phyloP scores from a whole-genome alignment of 176 grass and related monocot species.

The Cenchrus americanus region DNA sequence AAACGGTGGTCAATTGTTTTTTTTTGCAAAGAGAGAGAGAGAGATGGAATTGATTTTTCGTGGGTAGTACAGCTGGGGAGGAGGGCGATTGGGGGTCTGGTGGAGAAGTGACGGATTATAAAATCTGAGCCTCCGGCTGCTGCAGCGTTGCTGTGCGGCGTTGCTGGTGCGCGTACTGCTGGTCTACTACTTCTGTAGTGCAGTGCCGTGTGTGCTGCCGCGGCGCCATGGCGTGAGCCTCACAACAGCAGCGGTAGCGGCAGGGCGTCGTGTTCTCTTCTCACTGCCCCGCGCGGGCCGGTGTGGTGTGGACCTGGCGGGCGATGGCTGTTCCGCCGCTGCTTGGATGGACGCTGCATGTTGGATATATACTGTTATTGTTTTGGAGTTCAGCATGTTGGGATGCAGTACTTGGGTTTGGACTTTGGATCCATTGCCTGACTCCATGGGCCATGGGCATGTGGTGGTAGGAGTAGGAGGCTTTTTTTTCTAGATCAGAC shows the following conservation, averaged over 20 bases:
- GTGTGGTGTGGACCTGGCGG: conserved; percentile 25
- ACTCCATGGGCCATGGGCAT: not conserved
- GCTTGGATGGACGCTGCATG: not conserved
- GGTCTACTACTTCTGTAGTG: too few species aligned
- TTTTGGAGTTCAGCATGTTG: conserved; percentile 10
- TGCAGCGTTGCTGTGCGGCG: not conserved
- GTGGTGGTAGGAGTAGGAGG: not conserved
- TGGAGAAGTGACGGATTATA: conserved; percentile 41
- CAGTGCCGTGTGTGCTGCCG: not conserved
- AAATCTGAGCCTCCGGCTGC: not conserved
- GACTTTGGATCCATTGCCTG: conserved; percentile 23
- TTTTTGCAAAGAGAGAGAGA: conserved; percentile 11
- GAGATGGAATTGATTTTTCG: conserved; percentile 4
- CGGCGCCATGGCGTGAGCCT: conserved; percentile 31
- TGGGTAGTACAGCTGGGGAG: conserved; percentile 14
- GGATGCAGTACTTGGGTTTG: conserved; percentile 17
- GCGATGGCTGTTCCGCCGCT: not conserved
- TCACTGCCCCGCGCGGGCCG: not conserved
- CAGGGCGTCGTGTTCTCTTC: not conserved
- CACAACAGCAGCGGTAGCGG: conserved; percentile 23
- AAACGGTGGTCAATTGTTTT: conserved; percentile 55
- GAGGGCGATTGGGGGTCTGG: conserved; percentile 38
- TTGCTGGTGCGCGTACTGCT: not conserved
- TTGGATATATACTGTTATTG: conserved; percentile 10
- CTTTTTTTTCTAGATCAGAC: not conserved